phyloP scores from a whole-genome alignment of 768 basidiomycete genomes.

The Sistotremastrum suecicum region DNA sequence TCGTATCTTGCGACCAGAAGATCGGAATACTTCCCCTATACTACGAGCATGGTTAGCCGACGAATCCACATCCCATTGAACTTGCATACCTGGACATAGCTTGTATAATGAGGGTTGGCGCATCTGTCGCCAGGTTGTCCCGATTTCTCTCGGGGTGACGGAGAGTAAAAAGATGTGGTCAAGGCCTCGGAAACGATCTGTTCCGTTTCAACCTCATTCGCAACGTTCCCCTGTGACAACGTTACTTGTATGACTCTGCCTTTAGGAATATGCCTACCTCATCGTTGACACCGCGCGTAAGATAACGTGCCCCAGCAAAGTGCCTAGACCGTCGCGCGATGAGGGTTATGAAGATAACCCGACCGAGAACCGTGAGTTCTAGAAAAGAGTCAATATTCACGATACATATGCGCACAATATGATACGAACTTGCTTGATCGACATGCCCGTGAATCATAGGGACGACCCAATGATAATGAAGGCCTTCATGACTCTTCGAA shows the following conservation, averaged over 20 bases:
- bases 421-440: slow-evolving; percentile 88
- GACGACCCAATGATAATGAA: slow-evolving; percentile 65
- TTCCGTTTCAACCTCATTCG: slow-evolving; percentile 98
- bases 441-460: slow-evolving; percentile 93
- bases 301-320: slow-evolving; percentile 88
- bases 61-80: not conserved
- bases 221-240: slow-evolving; percentile 71
- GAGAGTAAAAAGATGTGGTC: slow-evolving; percentile 81
- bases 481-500: slow-evolving; percentile 32
- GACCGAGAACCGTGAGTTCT: slow-evolving; percentile 86
- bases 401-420: not conserved
- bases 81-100: slow-evolving; percentile 69
- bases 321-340: slow-evolving; percentile 90
- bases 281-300: slow-evolving; percentile 90
- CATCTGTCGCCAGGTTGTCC: slow-evolving; percentile 26
- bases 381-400: not conserved
- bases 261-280: slow-evolving; percentile 34
- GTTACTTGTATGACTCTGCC: too few relatives aligned
- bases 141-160: slow-evolving; percentile 23
- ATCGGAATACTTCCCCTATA: slow-evolving; percentile 93
- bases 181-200: slow-evolving; percentile 89
- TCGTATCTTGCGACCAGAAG: slow-evolving; percentile 93
- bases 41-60: slow-evolving; percentile 20
- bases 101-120: slow-evolving; percentile 80
- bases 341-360: slow-evolving; percentile 85